These are phyloP conservation scores for Ganoderma leucocontextum DNA, from an alignment of 1,284 basidiomycete genomes.

Conservation along the genomic window DNA sequence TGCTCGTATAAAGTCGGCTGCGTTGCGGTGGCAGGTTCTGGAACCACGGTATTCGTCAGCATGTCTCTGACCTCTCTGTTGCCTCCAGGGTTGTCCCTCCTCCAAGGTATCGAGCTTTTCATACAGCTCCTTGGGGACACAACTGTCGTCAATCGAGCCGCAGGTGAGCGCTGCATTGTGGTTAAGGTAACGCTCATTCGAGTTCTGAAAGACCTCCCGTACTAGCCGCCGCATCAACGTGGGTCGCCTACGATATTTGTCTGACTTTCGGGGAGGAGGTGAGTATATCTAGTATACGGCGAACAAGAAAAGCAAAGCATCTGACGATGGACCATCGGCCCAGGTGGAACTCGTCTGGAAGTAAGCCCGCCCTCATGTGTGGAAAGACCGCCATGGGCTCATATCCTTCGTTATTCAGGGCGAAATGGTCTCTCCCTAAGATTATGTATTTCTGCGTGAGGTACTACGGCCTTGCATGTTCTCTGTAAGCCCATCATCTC, in stretches of 20 bases:
- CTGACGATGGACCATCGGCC: neutral
- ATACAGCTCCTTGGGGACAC: constrained; percentile 3
- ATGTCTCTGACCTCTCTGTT: constrained; percentile 1
- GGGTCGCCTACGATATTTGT: constrained; percentile 9
- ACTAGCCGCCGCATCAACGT: constrained; percentile 9
- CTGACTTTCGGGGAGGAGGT: constrained; percentile 10
- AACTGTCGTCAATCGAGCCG: constrained; percentile 1
- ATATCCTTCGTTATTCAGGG: neutral
- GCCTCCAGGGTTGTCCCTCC: constrained; percentile 3
- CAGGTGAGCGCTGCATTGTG: neutral
- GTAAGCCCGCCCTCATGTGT: neutral
- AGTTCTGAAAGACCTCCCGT: neutral
- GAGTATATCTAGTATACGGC: neutral
- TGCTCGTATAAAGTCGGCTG: constrained; percentile 1
- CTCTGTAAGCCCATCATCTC: constrained; percentile 6
- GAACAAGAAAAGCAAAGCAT: no score
- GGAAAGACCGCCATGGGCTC: no score
- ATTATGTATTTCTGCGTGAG: constrained; percentile 17
- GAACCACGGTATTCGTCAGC: neutral
- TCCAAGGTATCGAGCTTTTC: constrained; percentile 2
- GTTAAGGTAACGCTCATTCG: neutral
- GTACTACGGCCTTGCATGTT: constrained; percentile 19
- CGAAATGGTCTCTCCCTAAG: constrained; percentile 16
- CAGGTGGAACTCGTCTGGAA: constrained; percentile 5
- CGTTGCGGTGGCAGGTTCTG: neutral